These are phyloP conservation scores for Fusarium sp. DNA, from an alignment of 2,329 filamentous ascomycete genomes.

Conservation along the genomic window DNA sequence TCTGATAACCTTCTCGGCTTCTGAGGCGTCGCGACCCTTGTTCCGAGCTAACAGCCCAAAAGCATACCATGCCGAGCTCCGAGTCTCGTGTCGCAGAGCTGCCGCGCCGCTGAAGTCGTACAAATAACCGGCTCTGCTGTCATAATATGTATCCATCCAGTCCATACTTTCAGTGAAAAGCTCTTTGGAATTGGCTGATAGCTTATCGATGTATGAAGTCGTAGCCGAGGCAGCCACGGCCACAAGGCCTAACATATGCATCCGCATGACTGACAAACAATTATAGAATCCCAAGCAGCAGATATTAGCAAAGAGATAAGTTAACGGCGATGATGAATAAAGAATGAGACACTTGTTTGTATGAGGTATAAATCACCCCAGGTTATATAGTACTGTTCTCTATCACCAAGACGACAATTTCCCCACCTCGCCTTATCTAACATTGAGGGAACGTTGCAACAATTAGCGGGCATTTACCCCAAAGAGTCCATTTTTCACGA, in stretches of 20 bases:
- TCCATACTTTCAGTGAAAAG: slow-evolving; percentile 54
- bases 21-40: slow-evolving; percentile 57
- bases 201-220: neutral
- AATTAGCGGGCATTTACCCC: neutral
- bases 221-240: neutral
- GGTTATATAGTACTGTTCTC: neutral
- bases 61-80: slow-evolving; percentile 69
- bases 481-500: neutral
- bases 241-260: neutral
- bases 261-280: neutral
- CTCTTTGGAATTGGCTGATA: slow-evolving; percentile 22
- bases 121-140: slow-evolving; percentile 62
- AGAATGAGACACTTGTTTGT: neutral
- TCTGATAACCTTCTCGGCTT: slow-evolving; percentile 64
- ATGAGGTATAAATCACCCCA: neutral
- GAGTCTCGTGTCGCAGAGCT: slow-evolving; percentile 66
- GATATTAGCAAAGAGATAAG: too few species aligned
- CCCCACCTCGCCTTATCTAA: neutral
- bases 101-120: slow-evolving; percentile 59
- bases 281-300: rapidly evolving
- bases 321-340: neutral
- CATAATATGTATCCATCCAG: slow-evolving; percentile 67
- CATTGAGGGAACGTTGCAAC: neutral
- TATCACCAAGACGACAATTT: neutral
- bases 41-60: slow-evolving; percentile 68